Conservation (phyloP, 371 early-diverging fungal species). For the Syncephalastrum sp. region DNA sequence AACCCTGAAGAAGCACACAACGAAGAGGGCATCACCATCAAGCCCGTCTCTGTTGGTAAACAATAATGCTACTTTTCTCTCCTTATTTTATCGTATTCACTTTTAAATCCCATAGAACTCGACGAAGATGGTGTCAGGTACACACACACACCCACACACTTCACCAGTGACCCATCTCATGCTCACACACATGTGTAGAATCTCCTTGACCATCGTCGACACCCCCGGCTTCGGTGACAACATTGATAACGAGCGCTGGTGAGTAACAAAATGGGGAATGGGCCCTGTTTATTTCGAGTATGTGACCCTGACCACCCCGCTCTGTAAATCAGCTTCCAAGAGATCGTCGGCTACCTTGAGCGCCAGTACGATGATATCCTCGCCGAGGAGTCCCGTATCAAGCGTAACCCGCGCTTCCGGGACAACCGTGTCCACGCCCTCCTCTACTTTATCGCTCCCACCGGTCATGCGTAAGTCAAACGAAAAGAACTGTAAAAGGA, state of each 20-base stretch:
- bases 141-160: not conserved
- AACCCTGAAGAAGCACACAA: constrained; percentile 85
- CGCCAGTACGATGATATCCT: constrained; percentile 94
- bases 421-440: constrained; percentile 98
- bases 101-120: constrained; percentile 63
- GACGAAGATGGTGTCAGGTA: constrained; percentile 91
- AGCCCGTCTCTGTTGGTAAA: constrained; percentile 73
- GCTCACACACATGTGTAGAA: constrained; percentile 17
- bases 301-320: constrained; percentile 38
- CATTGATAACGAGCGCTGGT: constrained; percentile 80
- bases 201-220: constrained; percentile 85
- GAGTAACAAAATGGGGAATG: constrained; percentile 8
- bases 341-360: constrained; percentile 93
- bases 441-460: constrained; percentile 96
- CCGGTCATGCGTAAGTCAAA: constrained; percentile 84
- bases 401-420: constrained; percentile 96
- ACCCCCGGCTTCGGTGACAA: constrained; percentile 97
- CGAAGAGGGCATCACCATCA: constrained; percentile 91
- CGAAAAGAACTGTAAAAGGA: not conserved
- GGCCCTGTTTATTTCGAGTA: constrained; percentile 36
- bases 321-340: constrained; percentile 54
- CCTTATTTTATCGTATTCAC: not conserved
- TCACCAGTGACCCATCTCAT: no score
- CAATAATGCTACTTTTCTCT: not conserved
- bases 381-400: constrained; percentile 90